Base-by-base conservation (phyloP, 441 rosid species). In the Sinapis alba region DNA sequence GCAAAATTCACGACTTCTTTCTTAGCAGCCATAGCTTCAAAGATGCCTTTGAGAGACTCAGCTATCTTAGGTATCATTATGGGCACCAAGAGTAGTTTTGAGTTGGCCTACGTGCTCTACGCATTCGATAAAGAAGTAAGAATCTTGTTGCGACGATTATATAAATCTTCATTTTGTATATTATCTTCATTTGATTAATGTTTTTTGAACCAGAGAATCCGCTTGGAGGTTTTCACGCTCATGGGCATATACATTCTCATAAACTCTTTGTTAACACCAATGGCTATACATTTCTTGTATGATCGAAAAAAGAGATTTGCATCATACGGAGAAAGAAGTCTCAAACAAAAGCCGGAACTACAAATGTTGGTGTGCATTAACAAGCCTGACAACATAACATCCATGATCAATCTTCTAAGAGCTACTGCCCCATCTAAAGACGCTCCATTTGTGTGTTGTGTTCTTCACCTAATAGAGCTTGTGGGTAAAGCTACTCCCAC, bases 381-480 rank as follows among this genome's bases (percentile, higher is more conserved):
- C 68, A 79, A 78, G 68, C 84, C 83, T 8, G 86, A 80, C 11
- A 73, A 85, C 62, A 78, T 83, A 28, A 65, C 79, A 10, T 53
- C 78, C 0, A 71, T 80, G 77, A 73, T 83, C 19, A 83, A 66
- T 23, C 74, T 88, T n/a, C 65, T 88, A 3, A 71, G 70, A 21
- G 65, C 76, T 3, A 69, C 58, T 10, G 63, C 83, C 8, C 88
- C 90, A 0, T 72, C 81, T 0, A 75, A 62, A 62, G 70, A 76
- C 5, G 75, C 58, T 32, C 86, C 88, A 2, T 11, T 81, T 2
- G 32, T 28, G 3, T 74, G 86, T 28, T 74, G 66, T 71, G 88
- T 68, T 2, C 86, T 90, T 63, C 91, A 88, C 69, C 83, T 88
- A 5, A 19, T 85, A 24, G 83, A 86, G 84, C 73, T 84, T 7